phyloP scores from a whole-genome alignment of 441 rosid genomes.

The Populus tomentosa region DNA sequence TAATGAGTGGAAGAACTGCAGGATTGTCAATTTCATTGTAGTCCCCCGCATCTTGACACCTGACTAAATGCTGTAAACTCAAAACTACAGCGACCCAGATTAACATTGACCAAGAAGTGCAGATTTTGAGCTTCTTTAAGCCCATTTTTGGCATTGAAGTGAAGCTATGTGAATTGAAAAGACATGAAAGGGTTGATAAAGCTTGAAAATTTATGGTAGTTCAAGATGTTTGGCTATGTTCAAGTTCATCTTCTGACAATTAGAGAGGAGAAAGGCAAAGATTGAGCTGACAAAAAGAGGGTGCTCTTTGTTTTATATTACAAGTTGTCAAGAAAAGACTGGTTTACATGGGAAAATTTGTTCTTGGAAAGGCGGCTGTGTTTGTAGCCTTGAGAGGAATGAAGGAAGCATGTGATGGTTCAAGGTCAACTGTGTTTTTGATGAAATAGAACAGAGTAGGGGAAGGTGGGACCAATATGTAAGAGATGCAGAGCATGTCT shows the following conservation, averaged over 20 bases:
- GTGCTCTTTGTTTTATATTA: background rate
- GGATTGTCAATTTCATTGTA: constrained; percentile 42
- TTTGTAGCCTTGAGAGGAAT: background rate
- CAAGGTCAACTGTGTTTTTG: background rate
- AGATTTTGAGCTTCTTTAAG: constrained; percentile 26
- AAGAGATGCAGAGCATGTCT: background rate
- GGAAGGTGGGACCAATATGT: background rate
- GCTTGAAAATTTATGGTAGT: background rate
- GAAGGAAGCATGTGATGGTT: background rate
- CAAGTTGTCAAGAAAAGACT: too few species aligned
- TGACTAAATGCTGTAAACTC: constrained; percentile 29
- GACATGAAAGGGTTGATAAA: background rate
- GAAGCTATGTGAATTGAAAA: background rate
- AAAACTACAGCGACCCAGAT: constrained; percentile 38
- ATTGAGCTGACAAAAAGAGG: background rate
- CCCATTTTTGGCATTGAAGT: constrained; percentile 26
- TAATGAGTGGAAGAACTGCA: constrained; percentile 45
- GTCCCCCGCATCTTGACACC: constrained; percentile 56
- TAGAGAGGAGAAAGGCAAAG: background rate
- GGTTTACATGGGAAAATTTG: background rate
- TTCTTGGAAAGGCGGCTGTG: background rate
- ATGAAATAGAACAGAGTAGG: background rate
- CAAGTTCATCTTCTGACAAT: background rate
- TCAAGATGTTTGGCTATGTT: background rate
- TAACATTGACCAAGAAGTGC: constrained; percentile 28